Percentiles rank a stretch among this genome's conserved stretches.
Conservation (phyloP, 2,329 filamentous ascomycete genomes). For the Xylariaceae sp. region DNA sequence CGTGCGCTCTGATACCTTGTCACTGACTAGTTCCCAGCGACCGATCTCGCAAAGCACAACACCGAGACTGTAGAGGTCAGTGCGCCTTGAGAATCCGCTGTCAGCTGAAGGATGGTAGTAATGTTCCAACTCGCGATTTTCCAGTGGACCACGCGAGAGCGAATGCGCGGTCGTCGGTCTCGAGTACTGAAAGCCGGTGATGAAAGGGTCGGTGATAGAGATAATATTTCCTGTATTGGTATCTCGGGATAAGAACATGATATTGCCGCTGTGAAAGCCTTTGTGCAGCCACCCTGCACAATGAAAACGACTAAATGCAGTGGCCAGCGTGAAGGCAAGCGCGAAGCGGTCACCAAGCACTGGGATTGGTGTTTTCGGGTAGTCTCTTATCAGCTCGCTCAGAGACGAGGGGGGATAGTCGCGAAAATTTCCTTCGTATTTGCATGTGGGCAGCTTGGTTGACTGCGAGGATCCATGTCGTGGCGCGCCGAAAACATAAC, state of each 20-base stretch:
- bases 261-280: conserved; percentile 13
- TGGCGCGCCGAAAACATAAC: conserved; percentile 9
- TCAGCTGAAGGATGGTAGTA: conserved; percentile 10
- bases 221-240: not conserved
- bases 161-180: conserved; percentile 7
- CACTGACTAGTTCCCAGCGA: conserved; percentile 8
- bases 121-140: conserved; percentile 5
- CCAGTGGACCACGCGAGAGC: conserved; percentile 4
- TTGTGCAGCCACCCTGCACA: conserved; percentile 16
- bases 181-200: conserved; percentile 16
- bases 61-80: conserved; percentile 13
- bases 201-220: conserved; percentile 9
- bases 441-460: not conserved
- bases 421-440: conserved; percentile 4
- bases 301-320: conserved; percentile 16
- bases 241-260: conserved; percentile 7
- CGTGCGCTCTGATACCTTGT: not conserved
- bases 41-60: conserved; percentile 15
- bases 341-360: conserved; percentile 12
- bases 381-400: conserved; percentile 2
- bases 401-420: conserved; percentile 3
- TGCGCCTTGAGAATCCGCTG: conserved; percentile 3
- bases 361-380: not conserved
- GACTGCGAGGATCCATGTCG: not conserved
- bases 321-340: conserved; percentile 12